These are phyloP conservation scores for Nigrograna mackinnonii DNA, from an alignment of 2,329 filamentous ascomycete genomes.

Conservation along the genomic window DNA sequence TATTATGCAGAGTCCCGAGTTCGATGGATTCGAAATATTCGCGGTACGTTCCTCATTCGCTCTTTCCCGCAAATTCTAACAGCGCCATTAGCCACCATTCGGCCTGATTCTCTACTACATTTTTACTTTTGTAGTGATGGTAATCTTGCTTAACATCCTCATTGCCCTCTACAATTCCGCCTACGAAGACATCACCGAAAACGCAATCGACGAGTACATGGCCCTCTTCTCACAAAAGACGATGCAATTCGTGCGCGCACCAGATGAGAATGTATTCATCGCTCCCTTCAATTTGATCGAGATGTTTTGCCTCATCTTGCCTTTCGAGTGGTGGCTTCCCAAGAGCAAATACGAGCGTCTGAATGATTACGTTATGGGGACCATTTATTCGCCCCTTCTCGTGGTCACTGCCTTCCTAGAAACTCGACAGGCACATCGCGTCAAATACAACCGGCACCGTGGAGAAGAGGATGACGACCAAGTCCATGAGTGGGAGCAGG, in stretches of 20 bases:
- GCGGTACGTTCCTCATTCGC: slow-evolving; percentile 47
- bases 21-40: slow-evolving; percentile 85
- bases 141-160: slow-evolving; percentile 90
- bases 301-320: slow-evolving; percentile 74
- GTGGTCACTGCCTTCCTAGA: slow-evolving; percentile 71
- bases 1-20: slow-evolving; percentile 90
- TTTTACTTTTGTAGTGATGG: slow-evolving; percentile 97
- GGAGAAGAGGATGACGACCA: slow-evolving; percentile 91
- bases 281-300: slow-evolving; percentile 94
- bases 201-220: slow-evolving; percentile 94
- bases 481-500: slow-evolving; percentile 91
- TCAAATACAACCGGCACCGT: slow-evolving; percentile 72
- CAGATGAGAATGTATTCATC: slow-evolving; percentile 98
- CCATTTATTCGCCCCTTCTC: slow-evolving; percentile 83
- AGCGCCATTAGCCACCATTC: slow-evolving; percentile 78
- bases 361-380: slow-evolving; percentile 86
- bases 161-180: slow-evolving; percentile 97
- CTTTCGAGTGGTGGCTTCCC: slow-evolving; percentile 96
- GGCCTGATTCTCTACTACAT: slow-evolving; percentile 95
- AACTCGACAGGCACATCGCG: slow-evolving; percentile 53
- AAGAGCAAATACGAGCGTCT: slow-evolving; percentile 72
- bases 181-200: slow-evolving; percentile 90
- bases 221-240: slow-evolving; percentile 93
- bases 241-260: slow-evolving; percentile 93
- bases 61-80: too few relatives aligned